Base-by-base conservation (phyloP, 345 rosid genomes). In the Gossypium arboreum region DNA sequence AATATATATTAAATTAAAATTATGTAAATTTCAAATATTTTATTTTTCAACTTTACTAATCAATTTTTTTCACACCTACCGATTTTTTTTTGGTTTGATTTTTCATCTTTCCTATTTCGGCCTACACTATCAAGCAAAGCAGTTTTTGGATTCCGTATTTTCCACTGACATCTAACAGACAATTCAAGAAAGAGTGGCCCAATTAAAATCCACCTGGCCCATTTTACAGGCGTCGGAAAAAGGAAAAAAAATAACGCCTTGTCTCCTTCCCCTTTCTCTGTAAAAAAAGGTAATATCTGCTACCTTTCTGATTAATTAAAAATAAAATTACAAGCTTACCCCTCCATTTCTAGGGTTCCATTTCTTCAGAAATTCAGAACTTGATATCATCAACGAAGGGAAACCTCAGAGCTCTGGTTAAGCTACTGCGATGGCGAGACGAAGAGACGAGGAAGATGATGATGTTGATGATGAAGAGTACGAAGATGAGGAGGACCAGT, bases 401-500 rank as follows among this genome's bases (percentile, higher is more conserved):
- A 15, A 48, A 8, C 72, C 58, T 68, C 72, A 71, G 34, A 52
- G 70, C 65, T 58, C 71, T 72, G 73, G 59, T 75, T 58, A 50
- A 61, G 17, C 16, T 70, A 90, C 80, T 86, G 77, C 85, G 88
- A 11, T 66, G 76, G 51, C 81, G 79, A 81, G 87, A 75, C 55
- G 87, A 82, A 72, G 89, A 90, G 91, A 88, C 11, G 86, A 85
- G 57, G 66, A 24, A 29, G 79, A 82, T 58, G 75, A 72, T 17
- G 90, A 76, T 13, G 85, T 87, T 16, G 90, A 81, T 44, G 90
- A 90, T 17, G 81, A 82, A 75, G 85, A 84, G 24, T 86, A 87
- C 15, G 91, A 85, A 52, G 90, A 85, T 1, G 94, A 88, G 16
- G 94, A 88, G 7, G 90, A 85, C 1, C 73, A 69, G 45, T 51